Conservation (phyloP, 2,329 filamentous ascomycete genomes). For the Clonostachys rhizophaga region DNA sequence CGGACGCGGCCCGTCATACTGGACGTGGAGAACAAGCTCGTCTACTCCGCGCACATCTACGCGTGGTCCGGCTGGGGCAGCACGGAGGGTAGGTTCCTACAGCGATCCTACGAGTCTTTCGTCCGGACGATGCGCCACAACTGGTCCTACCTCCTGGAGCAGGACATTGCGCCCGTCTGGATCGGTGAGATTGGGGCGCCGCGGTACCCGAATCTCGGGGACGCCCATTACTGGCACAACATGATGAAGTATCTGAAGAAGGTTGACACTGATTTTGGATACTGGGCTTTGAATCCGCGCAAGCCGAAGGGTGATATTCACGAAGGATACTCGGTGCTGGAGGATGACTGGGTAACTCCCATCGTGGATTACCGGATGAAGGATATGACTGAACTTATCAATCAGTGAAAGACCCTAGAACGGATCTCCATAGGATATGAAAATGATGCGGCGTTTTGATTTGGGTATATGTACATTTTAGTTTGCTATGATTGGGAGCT, state of each 20-base stretch:
- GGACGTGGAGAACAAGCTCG: conserved; percentile 47
- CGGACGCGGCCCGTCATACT: conserved; percentile 51
- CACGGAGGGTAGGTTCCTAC: conserved; percentile 52
- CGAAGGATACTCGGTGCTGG: conserved; percentile 58
- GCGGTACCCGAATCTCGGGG: conserved; percentile 43
- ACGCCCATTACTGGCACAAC: conserved; percentile 62
- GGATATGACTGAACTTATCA: conserved; percentile 53
- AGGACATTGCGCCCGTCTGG: conserved; percentile 53
- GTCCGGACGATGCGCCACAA: conserved; percentile 56
- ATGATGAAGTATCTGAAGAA: conserved; percentile 53
- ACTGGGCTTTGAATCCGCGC: conserved; percentile 65
- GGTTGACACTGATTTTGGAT: conserved; percentile 61
- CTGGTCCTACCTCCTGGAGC: conserved; percentile 58
- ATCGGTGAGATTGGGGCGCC: conserved; percentile 64
- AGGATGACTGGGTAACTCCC: conserved; percentile 61
- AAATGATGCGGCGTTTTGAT: not conserved
- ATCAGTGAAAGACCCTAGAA: not conserved
- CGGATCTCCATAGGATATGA: too few relatives aligned
- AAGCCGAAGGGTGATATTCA: conserved; percentile 53
- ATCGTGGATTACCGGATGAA: conserved; percentile 59
- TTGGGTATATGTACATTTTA: too few relatives aligned
- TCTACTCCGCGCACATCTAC: conserved; percentile 67
- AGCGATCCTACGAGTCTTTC: conserved; percentile 59
- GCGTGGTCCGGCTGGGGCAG: conserved; percentile 67
- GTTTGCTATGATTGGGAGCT: too few relatives aligned